Evolutionary conservation across 1,284 basidiomycete species (phyloP).

Genomic region (Laetiporus sulphureus): DNA sequence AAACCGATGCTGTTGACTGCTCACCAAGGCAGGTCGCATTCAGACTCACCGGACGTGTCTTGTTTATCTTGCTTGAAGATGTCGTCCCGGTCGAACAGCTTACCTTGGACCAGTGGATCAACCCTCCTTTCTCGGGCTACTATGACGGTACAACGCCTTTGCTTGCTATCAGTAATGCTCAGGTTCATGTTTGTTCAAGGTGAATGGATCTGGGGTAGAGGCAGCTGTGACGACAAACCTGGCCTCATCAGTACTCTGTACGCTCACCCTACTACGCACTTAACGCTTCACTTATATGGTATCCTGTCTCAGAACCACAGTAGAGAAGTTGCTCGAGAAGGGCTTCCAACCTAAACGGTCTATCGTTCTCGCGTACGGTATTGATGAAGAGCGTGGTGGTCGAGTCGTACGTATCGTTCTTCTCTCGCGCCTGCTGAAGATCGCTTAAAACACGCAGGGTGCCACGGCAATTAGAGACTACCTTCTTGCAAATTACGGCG

Average conservation of each 20-base stretch:
- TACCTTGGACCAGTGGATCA: slow-evolving; percentile 43
- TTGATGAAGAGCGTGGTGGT: slow-evolving; percentile 63
- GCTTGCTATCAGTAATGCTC: neutral
- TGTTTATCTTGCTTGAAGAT: slow-evolving; percentile 34
- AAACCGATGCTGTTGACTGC: slow-evolving; percentile 63
- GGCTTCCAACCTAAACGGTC: slow-evolving; percentile 46
- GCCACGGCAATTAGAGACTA: slow-evolving; percentile 41
- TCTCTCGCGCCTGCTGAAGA: no score
- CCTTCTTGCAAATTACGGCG: slow-evolving; percentile 44
- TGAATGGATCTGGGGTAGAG: slow-evolving; percentile 58
- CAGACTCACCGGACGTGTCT: no score
- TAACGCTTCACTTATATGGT: neutral
- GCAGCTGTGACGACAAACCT: slow-evolving; percentile 57
- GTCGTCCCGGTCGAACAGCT: slow-evolving; percentile 50
- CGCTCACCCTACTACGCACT: slow-evolving; percentile 10
- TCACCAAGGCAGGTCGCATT: slow-evolving; percentile 47
- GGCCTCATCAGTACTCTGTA: slow-evolving; percentile 52
- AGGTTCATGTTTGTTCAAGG: slow-evolving; percentile 24
- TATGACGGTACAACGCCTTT: slow-evolving; percentile 23
- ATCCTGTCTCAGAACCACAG: slow-evolving; percentile 32
- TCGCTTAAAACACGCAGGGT: no score
- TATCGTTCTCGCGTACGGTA: slow-evolving; percentile 59
- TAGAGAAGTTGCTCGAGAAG: slow-evolving; percentile 47
- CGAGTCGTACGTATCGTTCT: slow-evolving; percentile 32
- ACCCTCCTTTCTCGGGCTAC: slow-evolving; percentile 29